These are phyloP conservation scores for Echinosophora koreensis DNA, from an alignment of 306 rosid genomes.

Conservation along the genomic window DNA sequence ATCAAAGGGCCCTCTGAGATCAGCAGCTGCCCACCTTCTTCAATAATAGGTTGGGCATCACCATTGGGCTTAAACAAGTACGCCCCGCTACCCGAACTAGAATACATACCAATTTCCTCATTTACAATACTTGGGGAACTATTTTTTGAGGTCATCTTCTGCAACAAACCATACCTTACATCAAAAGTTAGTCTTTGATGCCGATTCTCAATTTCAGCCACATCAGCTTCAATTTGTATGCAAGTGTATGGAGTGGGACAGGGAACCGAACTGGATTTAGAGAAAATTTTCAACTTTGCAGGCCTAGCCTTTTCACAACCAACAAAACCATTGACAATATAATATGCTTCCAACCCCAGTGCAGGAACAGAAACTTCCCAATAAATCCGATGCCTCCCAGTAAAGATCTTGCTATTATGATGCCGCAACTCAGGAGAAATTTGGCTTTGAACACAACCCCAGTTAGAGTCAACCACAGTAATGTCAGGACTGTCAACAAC, in stretches of 20 bases:
- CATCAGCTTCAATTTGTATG: conserved; percentile 56
- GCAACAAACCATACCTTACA: conserved; percentile 74
- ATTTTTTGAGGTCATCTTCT: conserved; percentile 60
- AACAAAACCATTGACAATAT: conserved; percentile 67
- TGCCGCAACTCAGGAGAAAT: conserved; percentile 86
- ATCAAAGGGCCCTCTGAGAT: conserved; percentile 81
- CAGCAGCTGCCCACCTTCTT: conserved; percentile 76
- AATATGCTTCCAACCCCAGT: conserved; percentile 85
- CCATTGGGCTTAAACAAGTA: conserved; percentile 90
- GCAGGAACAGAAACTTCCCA: conserved; percentile 89
- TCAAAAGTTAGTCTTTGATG: conserved; percentile 82
- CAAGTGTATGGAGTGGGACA: conserved; percentile 87
- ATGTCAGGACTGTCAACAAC: conserved; percentile 80
- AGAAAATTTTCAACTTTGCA: conserved; percentile 69
- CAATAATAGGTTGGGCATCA: conserved; percentile 70
- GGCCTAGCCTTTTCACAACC: conserved; percentile 83
- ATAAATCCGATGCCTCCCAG: conserved; percentile 87
- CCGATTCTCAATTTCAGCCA: conserved; percentile 75
- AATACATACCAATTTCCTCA: conserved; percentile 92
- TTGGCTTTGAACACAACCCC: conserved; percentile 87
- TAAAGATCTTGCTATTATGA: conserved; percentile 71
- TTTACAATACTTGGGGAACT: conserved; percentile 60
- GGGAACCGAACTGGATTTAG: conserved; percentile 58
- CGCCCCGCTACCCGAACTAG: conserved; percentile 86
- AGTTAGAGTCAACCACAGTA: conserved; percentile 77